Percentiles rank a stretch among this genome's conserved stretches.
These are phyloP conservation scores for Parathielavia appendiculata DNA, from an alignment of 495 filamentous ascomycete genomes.

Conservation along the genomic window DNA sequence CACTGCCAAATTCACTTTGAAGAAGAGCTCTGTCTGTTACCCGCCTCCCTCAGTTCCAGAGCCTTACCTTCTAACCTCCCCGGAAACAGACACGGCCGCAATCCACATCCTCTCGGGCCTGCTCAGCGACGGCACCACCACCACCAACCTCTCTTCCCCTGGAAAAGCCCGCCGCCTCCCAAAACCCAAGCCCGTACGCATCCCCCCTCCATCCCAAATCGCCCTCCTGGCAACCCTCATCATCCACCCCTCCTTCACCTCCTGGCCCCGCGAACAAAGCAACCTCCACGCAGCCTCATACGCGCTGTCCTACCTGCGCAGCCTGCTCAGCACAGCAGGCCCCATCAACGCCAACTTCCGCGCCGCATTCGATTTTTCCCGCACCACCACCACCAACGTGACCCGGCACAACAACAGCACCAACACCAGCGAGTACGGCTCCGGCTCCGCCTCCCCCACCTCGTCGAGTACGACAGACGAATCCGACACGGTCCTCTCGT, in stretches of 20 bases:
- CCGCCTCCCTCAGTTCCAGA: background rate
- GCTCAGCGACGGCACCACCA: conserved; percentile 50
- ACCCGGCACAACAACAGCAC: background rate
- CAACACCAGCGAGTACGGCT: conserved; percentile 16
- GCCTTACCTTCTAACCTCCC: conserved; percentile 3
- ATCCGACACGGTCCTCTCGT: conserved; percentile 31
- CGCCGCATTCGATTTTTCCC: conserved; percentile 33
- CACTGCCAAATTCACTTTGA: conserved; percentile 70
- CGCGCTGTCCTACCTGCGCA: conserved; percentile 39
- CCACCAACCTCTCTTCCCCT: conserved; percentile 8
- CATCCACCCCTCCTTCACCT: conserved; percentile 66
- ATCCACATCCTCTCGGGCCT: conserved; percentile 63
- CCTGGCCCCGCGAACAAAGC: conserved; percentile 31
- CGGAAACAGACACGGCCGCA: conserved; percentile 56
- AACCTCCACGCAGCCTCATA: conserved; percentile 36
- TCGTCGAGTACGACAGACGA: conserved; percentile 13
- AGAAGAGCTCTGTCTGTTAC: conserved; percentile 60
- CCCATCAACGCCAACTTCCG: conserved; percentile 41
- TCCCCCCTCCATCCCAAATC: conserved; percentile 54
- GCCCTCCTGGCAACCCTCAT: conserved; percentile 62
- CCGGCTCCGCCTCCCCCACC: conserved; percentile 8
- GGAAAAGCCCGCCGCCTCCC: conserved; percentile 1
- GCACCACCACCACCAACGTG: conserved; percentile 16
- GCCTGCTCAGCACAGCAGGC: conserved; percentile 36
- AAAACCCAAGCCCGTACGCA: conserved; percentile 38